Percentiles rank a stretch among this genome's conserved stretches.
Conservation (phyloP, 305 asterid genomes). For the Fraxinus dipetala region DNA sequence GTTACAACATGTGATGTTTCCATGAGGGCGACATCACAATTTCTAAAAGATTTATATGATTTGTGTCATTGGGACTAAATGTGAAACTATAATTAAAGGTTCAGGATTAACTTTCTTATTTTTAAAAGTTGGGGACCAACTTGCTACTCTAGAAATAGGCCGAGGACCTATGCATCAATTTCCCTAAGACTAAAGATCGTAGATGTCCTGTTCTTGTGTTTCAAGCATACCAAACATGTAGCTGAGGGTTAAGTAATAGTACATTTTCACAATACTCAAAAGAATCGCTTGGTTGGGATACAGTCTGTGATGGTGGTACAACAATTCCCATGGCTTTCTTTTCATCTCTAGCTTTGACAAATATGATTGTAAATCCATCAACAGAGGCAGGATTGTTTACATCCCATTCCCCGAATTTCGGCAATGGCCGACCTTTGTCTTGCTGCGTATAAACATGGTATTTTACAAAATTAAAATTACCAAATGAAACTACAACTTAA, state of each 20-base stretch:
- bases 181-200: not conserved
- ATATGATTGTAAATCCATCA: slow-evolving; percentile 1
- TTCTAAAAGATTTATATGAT: not conserved
- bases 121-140: not conserved
- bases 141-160: not conserved
- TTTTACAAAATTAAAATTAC: not conserved
- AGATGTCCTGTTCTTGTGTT: not conserved
- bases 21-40: not conserved
- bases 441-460: not conserved
- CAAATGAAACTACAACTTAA: not conserved
- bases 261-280: not conserved
- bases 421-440: slow-evolving; percentile 3
- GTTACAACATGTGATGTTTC: not conserved
- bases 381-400: slow-evolving; percentile 1
- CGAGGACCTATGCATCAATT: not conserved
- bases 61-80: not conserved
- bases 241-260: not conserved
- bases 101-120: not conserved
- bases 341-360: not conserved
- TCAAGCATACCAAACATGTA: not conserved
- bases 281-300: not conserved
- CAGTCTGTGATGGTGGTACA: not conserved
- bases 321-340: not conserved
- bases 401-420: not conserved
- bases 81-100: not conserved